Evolutionary conservation across 192 early-diverging fungal genomes (phyloP).

Genomic region (Phlyctochytrium bullatum): DNA sequence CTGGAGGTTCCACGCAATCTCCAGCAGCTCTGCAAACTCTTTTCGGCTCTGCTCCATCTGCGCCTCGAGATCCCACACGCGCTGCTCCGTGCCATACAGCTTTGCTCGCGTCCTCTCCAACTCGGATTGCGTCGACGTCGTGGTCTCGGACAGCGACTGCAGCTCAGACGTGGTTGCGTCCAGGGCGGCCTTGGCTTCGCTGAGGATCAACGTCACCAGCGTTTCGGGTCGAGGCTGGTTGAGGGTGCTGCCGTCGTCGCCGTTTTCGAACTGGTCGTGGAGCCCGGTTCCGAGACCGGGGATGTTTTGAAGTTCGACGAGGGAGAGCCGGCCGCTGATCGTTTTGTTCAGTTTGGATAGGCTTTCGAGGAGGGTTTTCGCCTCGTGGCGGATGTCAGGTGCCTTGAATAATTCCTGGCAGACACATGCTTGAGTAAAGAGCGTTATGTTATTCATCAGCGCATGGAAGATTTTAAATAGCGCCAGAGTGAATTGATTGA

Average conservation of each 20-base stretch:
- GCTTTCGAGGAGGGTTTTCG: neutral
- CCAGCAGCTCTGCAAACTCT: neutral
- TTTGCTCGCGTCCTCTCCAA: neutral
- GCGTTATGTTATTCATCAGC: no score
- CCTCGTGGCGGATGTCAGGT: no score
- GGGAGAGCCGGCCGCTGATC: neutral
- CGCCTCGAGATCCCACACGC: neutral
- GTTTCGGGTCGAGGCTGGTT: neutral
- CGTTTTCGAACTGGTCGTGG: no score
- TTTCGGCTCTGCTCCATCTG: neutral
- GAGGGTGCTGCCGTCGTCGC: neutral
- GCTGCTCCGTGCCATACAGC: neutral
- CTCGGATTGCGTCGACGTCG: neutral
- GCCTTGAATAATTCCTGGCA: no score
- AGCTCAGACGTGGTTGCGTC: neutral
- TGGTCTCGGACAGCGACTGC: neutral
- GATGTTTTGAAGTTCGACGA: neutral
- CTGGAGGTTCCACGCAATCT: neutral
- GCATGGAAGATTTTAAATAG: no score
- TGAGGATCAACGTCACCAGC: neutral
- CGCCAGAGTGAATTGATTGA: no score
- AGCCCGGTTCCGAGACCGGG: neutral
- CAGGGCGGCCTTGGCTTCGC: neutral
- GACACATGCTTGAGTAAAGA: no score
- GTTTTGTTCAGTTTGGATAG: neutral